Evolutionary conservation across 1,139 yeast genomes (phyloP).

Genomic region (Cylindricascospora bacillispora): DNA sequence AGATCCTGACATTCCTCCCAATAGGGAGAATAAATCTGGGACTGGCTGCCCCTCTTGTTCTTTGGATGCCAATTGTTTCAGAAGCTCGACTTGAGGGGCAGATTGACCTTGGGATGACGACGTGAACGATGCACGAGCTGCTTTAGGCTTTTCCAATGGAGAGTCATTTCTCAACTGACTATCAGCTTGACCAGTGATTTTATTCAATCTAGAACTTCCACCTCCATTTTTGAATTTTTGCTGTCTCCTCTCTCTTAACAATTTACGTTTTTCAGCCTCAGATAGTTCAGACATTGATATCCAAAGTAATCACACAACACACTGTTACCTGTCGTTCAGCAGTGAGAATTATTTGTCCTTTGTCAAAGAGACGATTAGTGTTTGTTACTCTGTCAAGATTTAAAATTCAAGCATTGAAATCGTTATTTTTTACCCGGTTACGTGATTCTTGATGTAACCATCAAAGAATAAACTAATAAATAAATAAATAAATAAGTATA

Average conservation of each 20-base stretch:
- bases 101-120: constrained; percentile 1
- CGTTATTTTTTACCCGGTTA: too few relatives aligned
- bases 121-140: constrained; percentile 4
- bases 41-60: constrained; percentile 10
- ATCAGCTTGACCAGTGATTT: constrained; percentile 32
- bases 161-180: constrained; percentile 27
- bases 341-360: too few relatives aligned
- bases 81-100: constrained; percentile 14
- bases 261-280: constrained; percentile 51
- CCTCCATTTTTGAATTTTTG: constrained; percentile 53
- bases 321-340: too few relatives aligned
- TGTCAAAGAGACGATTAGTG: too few relatives aligned
- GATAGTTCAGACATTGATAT: constrained; percentile 28
- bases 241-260: constrained; percentile 56
- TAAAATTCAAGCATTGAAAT: too few relatives aligned
- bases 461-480: too few relatives aligned
- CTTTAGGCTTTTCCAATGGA: constrained; percentile 19
- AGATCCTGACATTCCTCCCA: constrained; percentile 13
- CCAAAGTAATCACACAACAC: too few relatives aligned
- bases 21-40: constrained; percentile 21
- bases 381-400: too few relatives aligned
- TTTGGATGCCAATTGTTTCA: constrained; percentile 16
- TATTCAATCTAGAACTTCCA: constrained; percentile 43
- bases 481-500: too few relatives aligned
- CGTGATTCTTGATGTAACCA: too few relatives aligned